These are phyloP conservation scores for Saururus chinensis DNA, from an alignment of 164 flowering plant species.

Conservation along the genomic window DNA sequence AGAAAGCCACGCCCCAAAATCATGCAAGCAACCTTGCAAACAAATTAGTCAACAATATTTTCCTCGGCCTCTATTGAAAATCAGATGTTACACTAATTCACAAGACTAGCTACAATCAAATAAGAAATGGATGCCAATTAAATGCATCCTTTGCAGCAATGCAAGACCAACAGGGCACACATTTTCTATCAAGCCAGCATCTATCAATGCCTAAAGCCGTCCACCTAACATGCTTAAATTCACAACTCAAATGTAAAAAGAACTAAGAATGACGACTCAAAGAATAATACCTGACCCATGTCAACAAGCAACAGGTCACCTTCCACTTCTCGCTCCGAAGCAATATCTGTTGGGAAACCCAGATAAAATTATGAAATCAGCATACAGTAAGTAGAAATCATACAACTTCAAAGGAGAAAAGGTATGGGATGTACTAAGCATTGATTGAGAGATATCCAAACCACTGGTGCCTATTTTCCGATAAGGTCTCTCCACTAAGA, in stretches of 20 bases:
- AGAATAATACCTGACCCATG: conserved; percentile 78
- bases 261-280: too few relatives aligned
- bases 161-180: background rate
- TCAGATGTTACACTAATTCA: background rate
- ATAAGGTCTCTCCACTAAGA: conserved; percentile 82
- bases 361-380: background rate
- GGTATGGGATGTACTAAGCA: conserved; percentile 59
- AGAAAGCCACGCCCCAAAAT: too few relatives aligned
- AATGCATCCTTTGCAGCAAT: background rate
- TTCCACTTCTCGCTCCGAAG: conserved; percentile 80
- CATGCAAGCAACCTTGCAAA: background rate
- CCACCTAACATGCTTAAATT: background rate
- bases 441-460: conserved; percentile 78
- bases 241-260: too few relatives aligned
- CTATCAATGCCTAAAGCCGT: background rate
- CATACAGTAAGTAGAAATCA: background rate
- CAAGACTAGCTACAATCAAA: background rate
- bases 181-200: background rate
- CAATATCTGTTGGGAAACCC: conserved; percentile 39
- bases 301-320: conserved; percentile 87
- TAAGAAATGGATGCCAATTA: background rate
- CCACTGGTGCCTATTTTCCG: conserved; percentile 88
- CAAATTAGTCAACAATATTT: background rate
- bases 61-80: background rate
- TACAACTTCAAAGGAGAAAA: background rate